Percentiles rank a stretch among this genome's conserved stretches.
Evolutionary conservation across 2,329 filamentous ascomycete genomes (phyloP).

Genomic region (Atkinsonella texensis): DNA sequence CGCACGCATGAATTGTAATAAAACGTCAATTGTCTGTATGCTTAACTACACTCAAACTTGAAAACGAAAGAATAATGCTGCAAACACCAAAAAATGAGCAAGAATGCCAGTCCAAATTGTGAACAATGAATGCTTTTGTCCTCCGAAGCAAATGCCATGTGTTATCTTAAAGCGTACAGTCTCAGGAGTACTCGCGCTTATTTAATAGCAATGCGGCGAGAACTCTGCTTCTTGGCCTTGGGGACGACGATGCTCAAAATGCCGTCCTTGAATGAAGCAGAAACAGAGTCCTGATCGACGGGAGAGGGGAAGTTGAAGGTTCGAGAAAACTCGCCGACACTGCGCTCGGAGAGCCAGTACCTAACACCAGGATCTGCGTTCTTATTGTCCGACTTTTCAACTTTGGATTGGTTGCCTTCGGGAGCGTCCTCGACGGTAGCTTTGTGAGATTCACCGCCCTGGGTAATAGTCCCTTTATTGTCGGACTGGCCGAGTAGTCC

Average conservation of each 20-base stretch:
- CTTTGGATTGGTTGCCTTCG: conserved; percentile 10
- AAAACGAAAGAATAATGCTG: not conserved
- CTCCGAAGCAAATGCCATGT: not conserved
- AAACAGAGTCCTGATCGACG: conserved; percentile 47
- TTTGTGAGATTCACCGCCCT: conserved; percentile 27
- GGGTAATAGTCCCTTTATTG: conserved; percentile 23
- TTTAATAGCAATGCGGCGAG: conserved; percentile 14
- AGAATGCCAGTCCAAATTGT: not conserved
- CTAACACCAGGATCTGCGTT: conserved; percentile 27
- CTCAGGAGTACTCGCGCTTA: not conserved
- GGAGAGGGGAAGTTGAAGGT: conserved; percentile 51
- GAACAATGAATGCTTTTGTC: not conserved
- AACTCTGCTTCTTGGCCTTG: conserved; percentile 18
- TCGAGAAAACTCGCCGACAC: conserved; percentile 50
- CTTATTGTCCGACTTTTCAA: conserved; percentile 17
- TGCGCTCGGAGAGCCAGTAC: conserved; percentile 57
- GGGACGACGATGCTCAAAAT: conserved; percentile 50
- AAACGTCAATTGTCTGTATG: not conserved
- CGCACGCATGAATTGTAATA: too few species aligned
- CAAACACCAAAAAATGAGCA: not conserved
- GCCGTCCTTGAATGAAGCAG: conserved; percentile 49
- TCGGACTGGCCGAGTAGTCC: conserved; percentile 29
- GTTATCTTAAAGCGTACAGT: not conserved
- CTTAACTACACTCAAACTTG: not conserved
- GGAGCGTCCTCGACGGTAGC: conserved; percentile 48